Evolutionary conservation across 2,329 filamentous ascomycete genomes (phyloP).

Genomic region (Corinectria fuckeliana): DNA sequence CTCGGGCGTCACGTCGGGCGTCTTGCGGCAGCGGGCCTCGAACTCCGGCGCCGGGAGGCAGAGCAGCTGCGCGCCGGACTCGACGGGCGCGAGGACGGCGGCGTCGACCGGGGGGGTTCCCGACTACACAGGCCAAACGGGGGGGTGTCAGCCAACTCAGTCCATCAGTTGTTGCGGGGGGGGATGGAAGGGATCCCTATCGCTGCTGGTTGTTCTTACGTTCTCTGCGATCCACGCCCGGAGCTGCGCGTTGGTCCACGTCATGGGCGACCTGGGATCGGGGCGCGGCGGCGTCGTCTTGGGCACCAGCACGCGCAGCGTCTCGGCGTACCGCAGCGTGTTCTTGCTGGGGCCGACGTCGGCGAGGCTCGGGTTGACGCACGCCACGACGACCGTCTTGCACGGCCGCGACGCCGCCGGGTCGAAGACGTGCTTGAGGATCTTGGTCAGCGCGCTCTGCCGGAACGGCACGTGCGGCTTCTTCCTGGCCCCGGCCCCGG

Average conservation of each 20-base stretch:
- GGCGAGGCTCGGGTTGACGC: constrained; percentile 53
- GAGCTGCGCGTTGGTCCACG: constrained; percentile 49
- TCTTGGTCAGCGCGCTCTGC: constrained; percentile 54
- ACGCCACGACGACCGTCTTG: constrained; percentile 55
- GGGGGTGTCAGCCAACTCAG: no score
- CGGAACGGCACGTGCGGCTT: constrained; percentile 53
- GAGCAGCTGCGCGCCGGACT: constrained; percentile 51
- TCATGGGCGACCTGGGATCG: constrained; percentile 41
- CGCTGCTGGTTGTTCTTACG: constrained; percentile 41
- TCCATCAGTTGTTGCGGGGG: no score
- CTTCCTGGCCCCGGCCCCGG: constrained; percentile 16
- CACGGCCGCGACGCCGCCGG: constrained; percentile 46
- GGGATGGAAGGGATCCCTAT: no score
- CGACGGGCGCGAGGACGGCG: constrained; percentile 46
- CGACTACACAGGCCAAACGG: constrained; percentile 41
- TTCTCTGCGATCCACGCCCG: constrained; percentile 49
- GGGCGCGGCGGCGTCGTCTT: constrained; percentile 30
- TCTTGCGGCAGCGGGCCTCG: constrained; percentile 48
- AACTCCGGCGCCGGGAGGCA: constrained; percentile 49
- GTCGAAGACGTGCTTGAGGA: constrained; percentile 58
- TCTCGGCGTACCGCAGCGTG: constrained; percentile 56
- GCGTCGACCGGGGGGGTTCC: constrained; percentile 45
- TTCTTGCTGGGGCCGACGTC: constrained; percentile 55
- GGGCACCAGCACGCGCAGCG: constrained; percentile 50
- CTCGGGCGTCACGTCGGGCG: constrained; percentile 42